Percentiles rank a stretch among this genome's conserved stretches.
phyloP scores from a whole-genome alignment of 768 basidiomycete genomes.

The Kwoniella heveanensis region DNA sequence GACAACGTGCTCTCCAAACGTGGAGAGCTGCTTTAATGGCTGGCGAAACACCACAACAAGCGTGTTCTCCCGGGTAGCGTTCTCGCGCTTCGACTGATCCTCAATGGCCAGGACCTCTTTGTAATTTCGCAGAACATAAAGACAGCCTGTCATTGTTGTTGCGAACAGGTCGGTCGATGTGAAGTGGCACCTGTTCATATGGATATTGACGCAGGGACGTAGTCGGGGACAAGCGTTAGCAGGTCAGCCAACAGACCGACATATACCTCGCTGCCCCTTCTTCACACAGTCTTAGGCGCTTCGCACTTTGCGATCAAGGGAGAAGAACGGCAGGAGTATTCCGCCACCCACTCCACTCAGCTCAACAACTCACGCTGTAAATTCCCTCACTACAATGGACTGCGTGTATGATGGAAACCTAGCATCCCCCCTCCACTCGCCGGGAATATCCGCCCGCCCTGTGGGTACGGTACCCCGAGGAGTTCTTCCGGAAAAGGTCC shows the following conservation, averaged over 20 bases:
- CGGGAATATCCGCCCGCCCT: not conserved
- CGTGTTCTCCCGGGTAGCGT: slow-evolving; percentile 12
- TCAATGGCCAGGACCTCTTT: slow-evolving; percentile 11
- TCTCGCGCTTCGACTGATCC: not conserved
- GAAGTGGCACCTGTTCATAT: slow-evolving; percentile 33
- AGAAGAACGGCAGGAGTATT: no score
- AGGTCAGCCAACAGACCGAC: not conserved
- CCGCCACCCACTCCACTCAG: no score
- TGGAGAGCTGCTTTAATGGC: slow-evolving; percentile 24
- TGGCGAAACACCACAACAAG: slow-evolving; percentile 23
- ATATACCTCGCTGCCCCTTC: no score
- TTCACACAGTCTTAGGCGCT: no score
- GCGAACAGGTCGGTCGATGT: slow-evolving; percentile 34
- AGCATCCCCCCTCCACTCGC: slow-evolving; percentile 11
- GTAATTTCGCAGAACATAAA: slow-evolving; percentile 38
- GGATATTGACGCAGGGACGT: no score
- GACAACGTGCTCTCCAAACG: slow-evolving; percentile 25
- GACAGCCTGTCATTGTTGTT: slow-evolving; percentile 16
- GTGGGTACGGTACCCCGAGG: not conserved
- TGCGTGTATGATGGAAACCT: no score
- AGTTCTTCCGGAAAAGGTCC: not conserved
- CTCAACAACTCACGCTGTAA: slow-evolving; percentile 27
- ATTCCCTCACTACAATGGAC: no score
- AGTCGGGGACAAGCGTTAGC: no score
- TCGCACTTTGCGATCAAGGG: no score